Base-by-base conservation (phyloP, 768 basidiomycete species). In the Lentinula aciculospora region DNA sequence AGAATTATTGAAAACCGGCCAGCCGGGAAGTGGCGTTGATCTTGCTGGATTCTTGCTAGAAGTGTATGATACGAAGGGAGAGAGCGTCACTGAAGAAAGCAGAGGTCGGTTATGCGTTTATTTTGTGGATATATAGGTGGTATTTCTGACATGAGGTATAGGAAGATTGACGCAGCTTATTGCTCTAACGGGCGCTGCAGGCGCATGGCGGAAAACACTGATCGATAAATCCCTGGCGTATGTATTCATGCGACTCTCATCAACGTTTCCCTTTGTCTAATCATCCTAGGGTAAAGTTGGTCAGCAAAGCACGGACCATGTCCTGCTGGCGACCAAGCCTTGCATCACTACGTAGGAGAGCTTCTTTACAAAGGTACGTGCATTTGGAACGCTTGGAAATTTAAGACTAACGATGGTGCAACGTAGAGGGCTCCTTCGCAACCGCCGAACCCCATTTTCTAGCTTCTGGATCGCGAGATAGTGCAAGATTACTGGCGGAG, bases 331-430 rank as follows among this genome's bases (percentile, higher is more conserved):
- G 97, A 99, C 74, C 85, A 87, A 31, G 83, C 81, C 57, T 75
- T 99, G 51, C 94, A 94, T 45, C 86, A 92, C 60, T 98, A 98
- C 68, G 72, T 97, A 47, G 97, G 94, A 3, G 89, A 95, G 68
- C 73, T 97, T 29, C 77, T 94, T 6, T 88, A 83, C 72, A 94
- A 92, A 79, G 92, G 93, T 86, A 55, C 36, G 69, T 56, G 28
- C 9, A 9, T 53, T n/a, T 36, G 57, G 12, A 42, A 49, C 37
- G 31, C 37, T 34, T 29, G 21, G n/a, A 58, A 53, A 8, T 10
- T 53, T 13, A 27, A 13, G 34, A 56, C 19, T 12, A 7, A 48
- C 47, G 25, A 28, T 40, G 29, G 53, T n/a, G 13, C 47, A 21
- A 15, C 58, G 17, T 58, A 96, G 96, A 98, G 67, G 84, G 84